These are phyloP conservation scores for Hysterangium stoloniferum DNA, from an alignment of 768 basidiomycete species.

Conservation along the genomic window DNA sequence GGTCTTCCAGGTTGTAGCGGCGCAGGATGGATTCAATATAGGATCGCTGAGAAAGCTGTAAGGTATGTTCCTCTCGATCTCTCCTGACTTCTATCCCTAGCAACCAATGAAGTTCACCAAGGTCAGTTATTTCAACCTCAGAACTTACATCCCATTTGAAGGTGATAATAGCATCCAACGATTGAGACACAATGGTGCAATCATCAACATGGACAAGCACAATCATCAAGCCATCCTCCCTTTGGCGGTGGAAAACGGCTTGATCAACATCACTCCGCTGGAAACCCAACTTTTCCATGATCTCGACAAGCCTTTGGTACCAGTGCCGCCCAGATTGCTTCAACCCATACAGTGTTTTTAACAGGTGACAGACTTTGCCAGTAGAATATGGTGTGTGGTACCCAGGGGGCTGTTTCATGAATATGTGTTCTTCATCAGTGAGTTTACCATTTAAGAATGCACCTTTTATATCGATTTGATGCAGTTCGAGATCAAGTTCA, in stretches of 20 bases:
- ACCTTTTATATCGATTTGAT: constrained; percentile 14
- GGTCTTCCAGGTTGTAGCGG: constrained; percentile 13
- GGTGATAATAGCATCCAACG: not conserved
- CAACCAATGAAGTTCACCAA: constrained; percentile 11
- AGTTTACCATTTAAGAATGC: constrained; percentile 17
- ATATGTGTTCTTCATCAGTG: constrained; percentile 19
- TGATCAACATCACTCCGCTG: constrained; percentile 6
- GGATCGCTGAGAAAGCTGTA: not conserved
- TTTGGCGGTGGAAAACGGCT: constrained; percentile 12
- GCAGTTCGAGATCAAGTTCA: constrained; percentile 16
- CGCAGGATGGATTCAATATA: constrained; percentile 13
- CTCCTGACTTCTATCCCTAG: constrained; percentile 5
- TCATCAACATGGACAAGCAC: constrained; percentile 14
- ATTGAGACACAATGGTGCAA: constrained; percentile 3
- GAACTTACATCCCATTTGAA: constrained; percentile 5
- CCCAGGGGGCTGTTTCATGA: constrained; percentile 13
- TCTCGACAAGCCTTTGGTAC: constrained; percentile 20
- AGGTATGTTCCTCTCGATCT: not conserved
- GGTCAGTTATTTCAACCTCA: constrained; percentile 12
- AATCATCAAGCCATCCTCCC: constrained; percentile 9
- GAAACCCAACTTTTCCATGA: constrained; percentile 6
- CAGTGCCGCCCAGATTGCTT: constrained; percentile 33
- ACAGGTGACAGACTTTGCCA: constrained; percentile 14
- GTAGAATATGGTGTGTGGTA: constrained; percentile 9
- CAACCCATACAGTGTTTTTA: constrained; percentile 35